Conservation (phyloP, 768 basidiomycete genomes). For the Podaxis sp. region DNA sequence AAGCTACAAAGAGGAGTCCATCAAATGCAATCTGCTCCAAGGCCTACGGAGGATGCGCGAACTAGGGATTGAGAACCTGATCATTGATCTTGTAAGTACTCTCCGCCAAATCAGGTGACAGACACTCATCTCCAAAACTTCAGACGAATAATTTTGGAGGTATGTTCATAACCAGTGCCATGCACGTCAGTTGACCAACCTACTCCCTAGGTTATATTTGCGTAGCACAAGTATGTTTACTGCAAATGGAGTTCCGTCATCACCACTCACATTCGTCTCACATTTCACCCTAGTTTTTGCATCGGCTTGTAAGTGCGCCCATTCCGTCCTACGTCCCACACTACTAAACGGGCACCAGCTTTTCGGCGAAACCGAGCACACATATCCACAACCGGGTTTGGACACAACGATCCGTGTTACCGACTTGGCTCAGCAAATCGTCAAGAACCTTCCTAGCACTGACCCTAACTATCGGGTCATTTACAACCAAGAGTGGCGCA, state of each 20-base stretch:
- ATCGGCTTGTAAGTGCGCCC: constrained; percentile 35
- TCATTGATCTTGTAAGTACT: constrained; percentile 54
- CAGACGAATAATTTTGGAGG: constrained; percentile 48
- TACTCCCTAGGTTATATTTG: constrained; percentile 46
- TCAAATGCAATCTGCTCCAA: constrained; percentile 38
- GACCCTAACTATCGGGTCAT: constrained; percentile 44
- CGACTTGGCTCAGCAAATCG: constrained; percentile 49
- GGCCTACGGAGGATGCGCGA: constrained; percentile 47
- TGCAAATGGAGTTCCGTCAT: background rate
- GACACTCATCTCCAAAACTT: background rate
- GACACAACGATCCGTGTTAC: constrained; percentile 48
- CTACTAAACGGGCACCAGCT: constrained; percentile 31
- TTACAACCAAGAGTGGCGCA: constrained; percentile 51
- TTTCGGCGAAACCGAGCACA: constrained; percentile 47
- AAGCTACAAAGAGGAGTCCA: constrained; percentile 24
- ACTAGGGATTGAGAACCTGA: constrained; percentile 47
- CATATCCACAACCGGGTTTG: constrained; percentile 53
- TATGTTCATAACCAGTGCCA: background rate
- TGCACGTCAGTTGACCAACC: background rate
- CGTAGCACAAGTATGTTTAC: constrained; percentile 49
- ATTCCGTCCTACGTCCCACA: background rate
- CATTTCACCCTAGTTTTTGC: constrained; percentile 35
- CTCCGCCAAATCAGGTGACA: background rate
- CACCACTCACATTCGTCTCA: constrained; percentile 1
- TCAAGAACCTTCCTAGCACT: constrained; percentile 30